Percentiles rank a stretch among this genome's conserved stretches.
Evolutionary conservation across 2,329 filamentous ascomycete species (phyloP).

Genomic region (Monosporascus ibericus): DNA sequence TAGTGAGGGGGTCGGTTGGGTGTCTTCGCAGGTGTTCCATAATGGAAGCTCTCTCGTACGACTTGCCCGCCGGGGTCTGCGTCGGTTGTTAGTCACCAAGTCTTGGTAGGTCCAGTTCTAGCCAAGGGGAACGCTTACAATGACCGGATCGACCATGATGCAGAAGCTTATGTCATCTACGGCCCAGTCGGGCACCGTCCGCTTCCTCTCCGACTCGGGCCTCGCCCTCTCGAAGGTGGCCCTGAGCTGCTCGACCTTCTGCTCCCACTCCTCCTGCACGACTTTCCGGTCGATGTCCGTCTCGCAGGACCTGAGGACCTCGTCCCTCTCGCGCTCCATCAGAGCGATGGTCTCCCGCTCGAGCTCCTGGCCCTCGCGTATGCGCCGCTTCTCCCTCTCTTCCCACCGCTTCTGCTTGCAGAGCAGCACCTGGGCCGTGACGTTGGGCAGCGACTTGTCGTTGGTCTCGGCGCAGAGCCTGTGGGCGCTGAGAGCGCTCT

Average conservation of each 20-base stretch:
- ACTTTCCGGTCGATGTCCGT: constrained; percentile 36
- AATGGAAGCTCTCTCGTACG: constrained; percentile 82
- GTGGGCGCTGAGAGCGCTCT: constrained; percentile 67
- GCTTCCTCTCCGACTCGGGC: constrained; percentile 34
- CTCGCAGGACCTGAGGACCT: constrained; percentile 21
- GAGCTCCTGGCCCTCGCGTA: constrained; percentile 49
- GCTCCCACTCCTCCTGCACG: constrained; percentile 39
- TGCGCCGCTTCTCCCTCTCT: constrained; percentile 56
- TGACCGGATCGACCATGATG: constrained; percentile 66
- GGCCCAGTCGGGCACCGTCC: constrained; percentile 67
- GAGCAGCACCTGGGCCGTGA: constrained; percentile 67
- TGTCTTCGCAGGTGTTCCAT: constrained; percentile 76
- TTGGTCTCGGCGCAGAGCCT: constrained; percentile 55
- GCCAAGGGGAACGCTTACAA: constrained; percentile 32
- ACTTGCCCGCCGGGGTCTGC: constrained; percentile 77
- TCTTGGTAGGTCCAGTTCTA: not conserved
- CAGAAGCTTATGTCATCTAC: constrained; percentile 72
- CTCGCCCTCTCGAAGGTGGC: constrained; percentile 48
- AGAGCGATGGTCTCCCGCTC: constrained; percentile 53
- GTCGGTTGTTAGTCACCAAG: not conserved
- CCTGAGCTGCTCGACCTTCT: constrained; percentile 39
- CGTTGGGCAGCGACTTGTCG: constrained; percentile 61
- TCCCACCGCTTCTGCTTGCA: constrained; percentile 89
- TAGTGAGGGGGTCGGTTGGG: constrained; percentile 74
- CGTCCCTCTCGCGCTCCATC: constrained; percentile 42